Conservation (phyloP, 371 early-diverging fungal genomes). For the Mortierella sp. region DNA sequence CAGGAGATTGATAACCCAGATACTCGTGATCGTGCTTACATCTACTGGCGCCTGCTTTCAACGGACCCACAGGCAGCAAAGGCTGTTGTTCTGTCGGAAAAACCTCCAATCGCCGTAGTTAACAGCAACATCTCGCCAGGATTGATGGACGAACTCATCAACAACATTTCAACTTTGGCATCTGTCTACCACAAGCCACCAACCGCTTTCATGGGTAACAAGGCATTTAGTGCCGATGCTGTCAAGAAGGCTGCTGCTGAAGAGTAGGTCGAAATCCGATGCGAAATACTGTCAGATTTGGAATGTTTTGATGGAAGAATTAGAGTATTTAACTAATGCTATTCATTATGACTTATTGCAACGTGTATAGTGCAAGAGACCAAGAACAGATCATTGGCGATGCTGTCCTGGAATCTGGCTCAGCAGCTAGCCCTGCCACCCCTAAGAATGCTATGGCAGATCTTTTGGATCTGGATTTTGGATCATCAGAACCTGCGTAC, state of each 20-base stretch:
- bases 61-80: slow-evolving; percentile 87
- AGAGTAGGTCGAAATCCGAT: slow-evolving; percentile 56
- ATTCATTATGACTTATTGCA: background rate
- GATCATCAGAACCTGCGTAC: slow-evolving; percentile 36
- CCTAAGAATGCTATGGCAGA: slow-evolving; percentile 70
- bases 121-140: slow-evolving; percentile 58
- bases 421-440: slow-evolving; percentile 63
- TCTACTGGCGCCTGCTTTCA: slow-evolving; percentile 97
- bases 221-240: slow-evolving; percentile 70
- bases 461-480: slow-evolving; percentile 64
- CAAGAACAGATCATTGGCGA: slow-evolving; percentile 66
- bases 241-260: slow-evolving; percentile 60
- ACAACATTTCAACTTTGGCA: slow-evolving; percentile 89
- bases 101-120: slow-evolving; percentile 92
- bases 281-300: background rate
- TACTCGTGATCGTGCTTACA: slow-evolving; percentile 96
- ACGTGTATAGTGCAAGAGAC: slow-evolving; percentile 58
- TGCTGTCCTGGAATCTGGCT: slow-evolving; percentile 49
- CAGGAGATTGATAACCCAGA: slow-evolving; percentile 96
- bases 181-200: slow-evolving; percentile 96
- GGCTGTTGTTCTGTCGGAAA: slow-evolving; percentile 87
- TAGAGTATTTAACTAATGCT: background rate
- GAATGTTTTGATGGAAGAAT: too few species aligned
- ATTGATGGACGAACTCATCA: slow-evolving; percentile 89
- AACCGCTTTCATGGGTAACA: slow-evolving; percentile 79